Conservation (phyloP, 441 rosid species). For the Adansonia madagascariensis region DNA sequence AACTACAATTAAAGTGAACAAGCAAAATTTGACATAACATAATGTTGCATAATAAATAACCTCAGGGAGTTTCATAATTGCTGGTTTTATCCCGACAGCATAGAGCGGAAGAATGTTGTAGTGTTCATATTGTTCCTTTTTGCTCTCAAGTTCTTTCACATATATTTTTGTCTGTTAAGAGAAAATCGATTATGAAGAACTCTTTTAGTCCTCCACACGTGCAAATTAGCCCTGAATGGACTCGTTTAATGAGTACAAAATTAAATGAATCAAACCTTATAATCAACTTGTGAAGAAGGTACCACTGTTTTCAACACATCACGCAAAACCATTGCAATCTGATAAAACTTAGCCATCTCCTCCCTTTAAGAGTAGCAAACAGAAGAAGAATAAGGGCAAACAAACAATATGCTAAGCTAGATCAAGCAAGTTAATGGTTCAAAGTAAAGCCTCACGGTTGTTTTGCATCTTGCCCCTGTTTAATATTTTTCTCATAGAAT, state of each 20-base stretch:
- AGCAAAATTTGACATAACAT: constrained; percentile 23
- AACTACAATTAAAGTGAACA: constrained; percentile 12
- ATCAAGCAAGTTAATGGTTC: constrained; percentile 14
- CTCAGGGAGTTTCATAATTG: constrained; percentile 91
- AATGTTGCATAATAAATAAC: constrained; percentile 43
- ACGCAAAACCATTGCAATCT: constrained; percentile 77
- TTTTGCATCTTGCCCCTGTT: constrained; percentile 56
- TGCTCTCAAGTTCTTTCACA: constrained; percentile 76
- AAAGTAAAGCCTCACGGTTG: constrained; percentile 70
- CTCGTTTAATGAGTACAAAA: constrained; percentile 12
- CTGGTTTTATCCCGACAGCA: constrained; percentile 69
- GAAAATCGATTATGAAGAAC: constrained; percentile 24
- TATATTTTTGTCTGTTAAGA: constrained; percentile 60
- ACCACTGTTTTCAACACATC: constrained; percentile 76
- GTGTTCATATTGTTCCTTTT: constrained; percentile 63
- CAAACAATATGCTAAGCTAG: constrained; percentile 28
- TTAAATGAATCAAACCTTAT: constrained; percentile 52
- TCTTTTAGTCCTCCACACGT: constrained; percentile 23
- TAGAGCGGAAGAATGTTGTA: constrained; percentile 90
- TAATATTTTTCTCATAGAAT: constrained; percentile 64
- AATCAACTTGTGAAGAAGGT: constrained; percentile 52
- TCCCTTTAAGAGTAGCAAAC: constrained; percentile 59
- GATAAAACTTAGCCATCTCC: constrained; percentile 87
- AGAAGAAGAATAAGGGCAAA: constrained; percentile 30
- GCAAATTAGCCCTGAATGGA: constrained; percentile 23